Evolutionary conservation across 768 basidiomycete genomes (phyloP).

Genomic region (Strobilomyces echinocephalus): DNA sequence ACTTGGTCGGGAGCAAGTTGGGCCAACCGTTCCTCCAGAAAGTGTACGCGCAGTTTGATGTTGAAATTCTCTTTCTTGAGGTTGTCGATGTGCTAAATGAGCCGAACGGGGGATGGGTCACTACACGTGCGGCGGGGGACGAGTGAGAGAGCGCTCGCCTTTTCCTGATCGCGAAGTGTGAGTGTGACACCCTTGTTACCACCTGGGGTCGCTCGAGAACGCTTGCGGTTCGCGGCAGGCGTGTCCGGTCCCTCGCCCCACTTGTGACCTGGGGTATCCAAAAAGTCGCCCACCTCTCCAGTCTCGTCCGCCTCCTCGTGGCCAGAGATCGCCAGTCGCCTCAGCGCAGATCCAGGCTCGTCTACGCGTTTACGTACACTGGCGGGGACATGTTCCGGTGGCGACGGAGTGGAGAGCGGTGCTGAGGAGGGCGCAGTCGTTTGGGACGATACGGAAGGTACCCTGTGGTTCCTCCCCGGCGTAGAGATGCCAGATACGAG

Average conservation of each 20-base stretch:
- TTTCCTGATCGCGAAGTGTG: conserved; percentile 94
- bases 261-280: conserved; percentile 52
- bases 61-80: conserved; percentile 97
- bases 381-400: conserved; percentile 31
- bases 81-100: conserved; percentile 82
- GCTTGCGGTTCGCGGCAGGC: conserved; percentile 46
- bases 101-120: background rate
- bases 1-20: conserved; percentile 90
- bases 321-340: conserved; percentile 33
- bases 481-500: conserved; percentile 51
- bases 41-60: conserved; percentile 93
- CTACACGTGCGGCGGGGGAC: background rate
- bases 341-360: conserved; percentile 37
- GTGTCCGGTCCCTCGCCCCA: conserved; percentile 51
- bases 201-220: conserved; percentile 27
- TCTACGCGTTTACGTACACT: conserved; percentile 38
- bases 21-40: conserved; percentile 88
- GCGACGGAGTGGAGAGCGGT: conserved; percentile 47
- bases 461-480: conserved; percentile 41
- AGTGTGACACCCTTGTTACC: conserved; percentile 43
- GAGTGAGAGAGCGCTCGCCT: conserved; percentile 44
- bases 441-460: conserved; percentile 47
- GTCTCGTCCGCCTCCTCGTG: conserved; percentile 35
- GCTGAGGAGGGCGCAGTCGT: conserved; percentile 51
- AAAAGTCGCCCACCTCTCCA: conserved; percentile 40